Evolutionary conservation across 495 filamentous ascomycete genomes (phyloP).

Genomic region (Clavariopsis aquatica): DNA sequence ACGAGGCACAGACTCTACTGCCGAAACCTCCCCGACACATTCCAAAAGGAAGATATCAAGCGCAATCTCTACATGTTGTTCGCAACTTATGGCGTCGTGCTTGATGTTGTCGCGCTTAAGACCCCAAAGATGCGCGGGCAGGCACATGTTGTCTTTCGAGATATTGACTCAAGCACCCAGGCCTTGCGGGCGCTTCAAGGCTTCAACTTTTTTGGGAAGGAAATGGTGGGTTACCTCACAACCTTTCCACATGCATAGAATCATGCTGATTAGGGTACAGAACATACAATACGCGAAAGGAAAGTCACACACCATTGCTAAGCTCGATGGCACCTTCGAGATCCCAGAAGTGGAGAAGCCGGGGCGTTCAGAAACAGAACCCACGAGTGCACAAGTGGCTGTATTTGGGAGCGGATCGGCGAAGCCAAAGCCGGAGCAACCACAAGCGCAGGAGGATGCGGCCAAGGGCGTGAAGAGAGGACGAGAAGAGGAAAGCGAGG

Average conservation of each 20-base stretch:
- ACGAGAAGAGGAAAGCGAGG: constrained; percentile 22
- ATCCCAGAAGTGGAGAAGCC: constrained; percentile 50
- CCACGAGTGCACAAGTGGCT: background rate
- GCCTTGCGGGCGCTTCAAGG: constrained; percentile 86
- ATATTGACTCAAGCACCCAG: constrained; percentile 82
- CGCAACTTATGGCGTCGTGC: constrained; percentile 85
- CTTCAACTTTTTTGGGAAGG: constrained; percentile 80
- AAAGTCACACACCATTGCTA: constrained; percentile 80
- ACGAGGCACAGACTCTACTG: constrained; percentile 69
- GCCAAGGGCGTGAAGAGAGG: constrained; percentile 25
- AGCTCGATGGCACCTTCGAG: constrained; percentile 85
- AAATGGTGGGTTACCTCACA: constrained; percentile 65
- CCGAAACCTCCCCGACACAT: constrained; percentile 80
- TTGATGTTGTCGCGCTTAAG: constrained; percentile 90
- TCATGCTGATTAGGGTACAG: constrained; percentile 48
- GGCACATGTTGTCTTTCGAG: constrained; percentile 88
- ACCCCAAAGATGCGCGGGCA: constrained; percentile 91
- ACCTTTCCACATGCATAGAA: too few relatives aligned
- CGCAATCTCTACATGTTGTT: constrained; percentile 89
- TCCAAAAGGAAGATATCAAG: constrained; percentile 80
- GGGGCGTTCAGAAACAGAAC: background rate
- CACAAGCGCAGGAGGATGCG: constrained; percentile 14
- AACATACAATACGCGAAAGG: constrained; percentile 86
- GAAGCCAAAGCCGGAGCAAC: constrained; percentile 18
- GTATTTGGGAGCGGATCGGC: constrained; percentile 18